Base-by-base conservation (phyloP, 495 filamentous ascomycete genomes). In the Aspergillus affinis region DNA sequence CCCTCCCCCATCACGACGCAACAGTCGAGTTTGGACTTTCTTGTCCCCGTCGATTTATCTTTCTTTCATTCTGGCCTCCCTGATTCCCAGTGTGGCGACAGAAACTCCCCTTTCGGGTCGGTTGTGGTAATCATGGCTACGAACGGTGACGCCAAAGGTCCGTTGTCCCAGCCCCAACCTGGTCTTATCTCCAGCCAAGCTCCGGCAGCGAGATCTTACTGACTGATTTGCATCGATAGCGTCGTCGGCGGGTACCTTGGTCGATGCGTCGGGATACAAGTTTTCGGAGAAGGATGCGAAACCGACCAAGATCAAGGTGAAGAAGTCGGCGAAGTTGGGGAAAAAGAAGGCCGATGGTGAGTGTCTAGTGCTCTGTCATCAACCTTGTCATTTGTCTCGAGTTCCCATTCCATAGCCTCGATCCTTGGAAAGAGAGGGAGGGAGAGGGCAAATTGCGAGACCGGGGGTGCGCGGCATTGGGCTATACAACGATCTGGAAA, bases 251-350 rank as follows among this genome's bases (percentile, higher is more conserved):
- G 78, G 78, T 41, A 81, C 76, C 61, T 62, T 82, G 26, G 73
- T 81, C 36, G 79, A 81, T 69, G 75, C 75, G 15, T 78, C 73
- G 18, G 77, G 75, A 49, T 81, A 75, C 58, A 81, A 80, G 59
- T 75, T 72, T 50, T 82, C 84, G 6, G 76, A 81, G 57, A 90
- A 90, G 69, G 88, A 90, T 73, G 80, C 80, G 18, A 86, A 78
- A 60, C 79, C 72, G 57, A 82, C 82, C 20, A 81, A 82, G 58
- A 81, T 90, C 65, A 91, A 89, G 70, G 72, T 91, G 46, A 91
- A 89, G 77, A 89, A 87, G 74, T 54, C 80, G 10, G 78, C 80
- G 13, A 90, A 87, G 67, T 77, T 82, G 19, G 78, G 73, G 21
- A 77, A 75, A 69, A 74, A 74, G 63, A 74, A 74, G 26, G 64